Conservation (phyloP, 2,329 filamentous ascomycete genomes). For the Immersiporthe knoxdaviesiana region DNA sequence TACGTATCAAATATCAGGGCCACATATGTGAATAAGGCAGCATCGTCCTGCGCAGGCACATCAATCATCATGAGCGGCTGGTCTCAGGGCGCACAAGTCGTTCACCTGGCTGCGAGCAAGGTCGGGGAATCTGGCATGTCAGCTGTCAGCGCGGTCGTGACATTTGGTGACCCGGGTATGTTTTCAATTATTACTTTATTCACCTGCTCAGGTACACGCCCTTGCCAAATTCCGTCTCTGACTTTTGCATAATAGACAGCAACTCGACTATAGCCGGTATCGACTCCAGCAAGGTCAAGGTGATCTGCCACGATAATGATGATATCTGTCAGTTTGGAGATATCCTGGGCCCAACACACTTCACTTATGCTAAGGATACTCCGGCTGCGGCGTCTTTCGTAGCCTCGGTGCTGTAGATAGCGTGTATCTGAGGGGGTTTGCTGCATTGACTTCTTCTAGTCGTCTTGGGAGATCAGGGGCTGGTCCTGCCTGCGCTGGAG, state of each 20-base stretch:
- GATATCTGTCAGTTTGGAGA: slow-evolving; percentile 36
- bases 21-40: slow-evolving; percentile 34
- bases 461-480: not conserved
- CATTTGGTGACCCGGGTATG: slow-evolving; percentile 37
- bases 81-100: slow-evolving; percentile 38
- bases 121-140: slow-evolving; percentile 29
- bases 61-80: slow-evolving; percentile 48
- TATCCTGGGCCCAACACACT: slow-evolving; percentile 34
- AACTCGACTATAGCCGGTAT: slow-evolving; percentile 29
- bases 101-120: slow-evolving; percentile 35
- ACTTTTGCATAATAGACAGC: slow-evolving; percentile 23
- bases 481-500: not conserved
- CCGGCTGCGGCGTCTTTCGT: slow-evolving; percentile 34
- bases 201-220: too few relatives aligned
- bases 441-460: not conserved
- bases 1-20: slow-evolving; percentile 42
- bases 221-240: not conserved
- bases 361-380: slow-evolving; percentile 35
- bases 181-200: not conserved
- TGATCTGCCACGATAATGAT: slow-evolving; percentile 34
- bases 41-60: slow-evolving; percentile 43
- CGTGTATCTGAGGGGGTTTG: not conserved
- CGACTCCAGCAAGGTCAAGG: slow-evolving; percentile 27
- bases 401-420: slow-evolving; percentile 1
- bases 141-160: slow-evolving; percentile 34